Evolutionary conservation across 306 rosid genomes (phyloP), one percentile per base, ranked within the genome.

Genomic region (Begonia fuchsioides): DNA sequence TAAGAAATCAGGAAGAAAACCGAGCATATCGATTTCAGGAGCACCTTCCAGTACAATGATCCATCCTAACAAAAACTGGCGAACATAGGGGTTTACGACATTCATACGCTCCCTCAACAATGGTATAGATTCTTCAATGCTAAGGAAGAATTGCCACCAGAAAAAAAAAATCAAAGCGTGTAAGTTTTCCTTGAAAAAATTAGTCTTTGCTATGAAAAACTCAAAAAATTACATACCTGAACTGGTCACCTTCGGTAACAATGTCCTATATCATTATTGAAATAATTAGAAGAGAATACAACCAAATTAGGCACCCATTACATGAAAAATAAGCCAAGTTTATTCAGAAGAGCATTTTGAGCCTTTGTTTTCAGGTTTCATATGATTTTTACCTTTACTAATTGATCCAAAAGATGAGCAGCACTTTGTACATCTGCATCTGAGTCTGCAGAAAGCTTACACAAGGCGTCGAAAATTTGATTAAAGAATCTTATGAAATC

Each of bases 31-130:
- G 58, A 92, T 85, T 64, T 85, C 93, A 32, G 98, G 98, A 65
- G 85, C 98, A 52, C 98, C 84, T 69, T 92, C 96, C 73, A 92
- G 72, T 35, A 92, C 98, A 60, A 96, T 82, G 66, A 92, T 92
- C 98, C 98, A 92, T 69, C 98, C 98, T 12, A 92, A 96, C 83
- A 92, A 71, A 92, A 92, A 85, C 78, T 85, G 98, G 20, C 98
- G 96, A 49, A 92, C 98, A 73, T 75, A 85, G 19, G 98, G 98
- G 72, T 92, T 92, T 60, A 92, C 68, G 67, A 92, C 87, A 71
- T 92, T 85, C 96, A 92, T 85, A 54, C 98, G 96, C 78, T 92
- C 96, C 98, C 96, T 92, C 72, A 92, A 59, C 67, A 92, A 63
- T 16, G 98, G 98, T 65, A 92, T 85, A 68, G 85, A 92, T 67